Evolutionary conservation across 2,329 filamentous ascomycete species (phyloP), one percentile per base, ranked within the genome.

Genomic region (Aspergillus latus): DNA sequence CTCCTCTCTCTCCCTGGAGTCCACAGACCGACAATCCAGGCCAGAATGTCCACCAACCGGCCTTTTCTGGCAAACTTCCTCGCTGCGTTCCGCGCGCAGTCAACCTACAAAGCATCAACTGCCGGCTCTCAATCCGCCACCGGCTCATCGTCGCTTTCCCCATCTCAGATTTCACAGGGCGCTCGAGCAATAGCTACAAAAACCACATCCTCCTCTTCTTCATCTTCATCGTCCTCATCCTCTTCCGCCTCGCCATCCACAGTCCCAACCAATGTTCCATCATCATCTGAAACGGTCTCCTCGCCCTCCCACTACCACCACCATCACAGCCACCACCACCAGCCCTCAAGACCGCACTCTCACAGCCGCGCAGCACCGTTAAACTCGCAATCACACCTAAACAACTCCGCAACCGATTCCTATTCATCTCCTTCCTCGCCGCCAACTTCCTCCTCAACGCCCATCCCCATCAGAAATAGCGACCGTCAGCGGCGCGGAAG

Each of bases 21-120:
- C 8, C 2, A 28, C 21, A 30, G 37, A 34, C 26, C 9, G n/a
- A 32, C 16, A 37, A 28, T 15, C 28, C 37, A 10, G 30, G 21
- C 9, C 54, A 76, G 57, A 64, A 87, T 87, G 84, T 82, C 84
- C 2, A 86, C 83, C 61, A 87, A 88, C 74, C 76, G 84, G 56
- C 85, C 81, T 47, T 88, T 88, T 74, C 79, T 88, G 65, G 80
- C 84, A 63, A 85, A 84, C 76, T 87, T 88, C 74, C 80, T 88
- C 59, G 82, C 85, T 47, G 84, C 85, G 60, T 88, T 88, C 67
- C 80, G 85, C 50, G 84, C 85, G 49, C 84, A 87, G 67, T 84
- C 84, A 42, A 77, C 80, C 55, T 79, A 83, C 62, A 86, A 86
- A 66, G 75, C 83, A 26, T 77, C 82, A 32, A 63, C 69, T 11